Percentiles rank a stretch among this genome's conserved stretches.
phyloP scores from a whole-genome alignment of 768 basidiomycete genomes.

The Rhodotorula kratochvilovae region DNA sequence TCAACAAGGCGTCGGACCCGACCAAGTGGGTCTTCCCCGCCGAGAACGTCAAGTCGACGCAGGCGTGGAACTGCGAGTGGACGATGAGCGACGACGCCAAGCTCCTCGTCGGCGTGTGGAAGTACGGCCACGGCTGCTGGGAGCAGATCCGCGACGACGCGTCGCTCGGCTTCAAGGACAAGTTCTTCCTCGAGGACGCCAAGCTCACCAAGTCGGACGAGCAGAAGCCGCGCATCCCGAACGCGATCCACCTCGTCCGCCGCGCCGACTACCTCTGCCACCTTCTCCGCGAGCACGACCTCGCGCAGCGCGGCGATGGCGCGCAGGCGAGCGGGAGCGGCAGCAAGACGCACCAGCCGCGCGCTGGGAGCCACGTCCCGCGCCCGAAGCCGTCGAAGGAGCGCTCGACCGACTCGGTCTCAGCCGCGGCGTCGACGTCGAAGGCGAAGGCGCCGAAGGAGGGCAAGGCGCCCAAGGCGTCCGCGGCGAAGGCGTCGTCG shows the following conservation, averaged over 20 bases:
- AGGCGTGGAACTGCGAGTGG: conserved; percentile 97
- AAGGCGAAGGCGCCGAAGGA: conserved; percentile 5
- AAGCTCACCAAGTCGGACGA: conserved; percentile 61
- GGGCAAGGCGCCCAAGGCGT: background rate
- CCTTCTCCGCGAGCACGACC: conserved; percentile 74
- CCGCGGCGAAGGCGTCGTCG: background rate
- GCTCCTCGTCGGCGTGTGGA: conserved; percentile 85
- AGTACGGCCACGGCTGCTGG: conserved; percentile 96
- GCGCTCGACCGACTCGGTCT: conserved; percentile 5
- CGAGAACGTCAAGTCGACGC: conserved; percentile 86
- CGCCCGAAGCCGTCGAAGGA: conserved; percentile 1
- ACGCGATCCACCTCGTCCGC: conserved; percentile 95
- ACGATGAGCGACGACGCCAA: conserved; percentile 85
- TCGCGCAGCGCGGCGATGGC: conserved; percentile 51
- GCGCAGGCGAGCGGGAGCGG: background rate
- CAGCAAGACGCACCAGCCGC: conserved; percentile 16
- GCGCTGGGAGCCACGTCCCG: conserved; percentile 13
- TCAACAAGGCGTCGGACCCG: conserved; percentile 61
- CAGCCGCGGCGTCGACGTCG: conserved; percentile 1
- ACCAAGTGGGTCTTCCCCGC: conserved; percentile 83
- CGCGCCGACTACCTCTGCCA: conserved; percentile 89
- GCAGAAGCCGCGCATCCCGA: conserved; percentile 71
- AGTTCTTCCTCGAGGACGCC: conserved; percentile 96
- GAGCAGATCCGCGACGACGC: conserved; percentile 87
- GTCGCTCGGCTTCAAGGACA: conserved; percentile 74